Percentiles rank a stretch among this genome's conserved stretches.
These are phyloP conservation scores for Wallacemonas sp. DNA, from an alignment of 208 protist species.

Conservation along the genomic window DNA sequence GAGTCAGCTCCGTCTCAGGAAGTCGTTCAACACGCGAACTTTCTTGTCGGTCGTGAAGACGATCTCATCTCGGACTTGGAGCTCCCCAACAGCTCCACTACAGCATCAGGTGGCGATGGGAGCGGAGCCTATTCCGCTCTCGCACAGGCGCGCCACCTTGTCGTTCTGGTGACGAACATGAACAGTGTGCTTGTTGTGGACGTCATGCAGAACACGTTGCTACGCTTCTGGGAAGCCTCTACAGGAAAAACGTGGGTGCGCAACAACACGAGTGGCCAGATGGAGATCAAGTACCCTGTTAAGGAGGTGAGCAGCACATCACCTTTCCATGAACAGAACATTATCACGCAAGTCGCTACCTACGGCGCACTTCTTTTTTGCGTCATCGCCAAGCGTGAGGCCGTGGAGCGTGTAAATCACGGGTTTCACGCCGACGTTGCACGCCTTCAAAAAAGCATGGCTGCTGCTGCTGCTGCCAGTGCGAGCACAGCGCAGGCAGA, in stretches of 20 bases:
- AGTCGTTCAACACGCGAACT: slow-evolving; percentile 30
- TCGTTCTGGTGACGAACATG: slow-evolving; percentile 26
- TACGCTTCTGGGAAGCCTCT: slow-evolving; percentile 12
- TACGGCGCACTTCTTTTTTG: slow-evolving; percentile 36
- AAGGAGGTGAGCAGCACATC: slow-evolving; percentile 10
- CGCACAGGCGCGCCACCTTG: slow-evolving; percentile 15
- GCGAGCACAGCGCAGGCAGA: too few relatives aligned
- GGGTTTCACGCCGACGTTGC: background rate
- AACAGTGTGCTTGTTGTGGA: slow-evolving; percentile 34
- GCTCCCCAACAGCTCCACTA: background rate
- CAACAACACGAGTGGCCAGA: background rate
- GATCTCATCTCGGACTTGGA: slow-evolving; percentile 35
- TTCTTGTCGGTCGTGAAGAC: slow-evolving; percentile 30
- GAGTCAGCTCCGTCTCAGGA: background rate
- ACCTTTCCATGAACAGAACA: slow-evolving; percentile 19
- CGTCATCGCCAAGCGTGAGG: slow-evolving; percentile 22
- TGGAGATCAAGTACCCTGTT: background rate
- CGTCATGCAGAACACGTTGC: slow-evolving; percentile 20
- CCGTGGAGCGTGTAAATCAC: background rate
- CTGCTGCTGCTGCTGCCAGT: too few relatives aligned
- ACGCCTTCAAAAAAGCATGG: background rate
- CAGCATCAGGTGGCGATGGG: too few relatives aligned
- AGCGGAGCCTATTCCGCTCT: background rate
- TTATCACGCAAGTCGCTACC: slow-evolving; percentile 30
- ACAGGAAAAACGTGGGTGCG: slow-evolving; percentile 2